Conservation (phyloP, 495 filamentous ascomycete genomes). For the Neurospora sp. region DNA sequence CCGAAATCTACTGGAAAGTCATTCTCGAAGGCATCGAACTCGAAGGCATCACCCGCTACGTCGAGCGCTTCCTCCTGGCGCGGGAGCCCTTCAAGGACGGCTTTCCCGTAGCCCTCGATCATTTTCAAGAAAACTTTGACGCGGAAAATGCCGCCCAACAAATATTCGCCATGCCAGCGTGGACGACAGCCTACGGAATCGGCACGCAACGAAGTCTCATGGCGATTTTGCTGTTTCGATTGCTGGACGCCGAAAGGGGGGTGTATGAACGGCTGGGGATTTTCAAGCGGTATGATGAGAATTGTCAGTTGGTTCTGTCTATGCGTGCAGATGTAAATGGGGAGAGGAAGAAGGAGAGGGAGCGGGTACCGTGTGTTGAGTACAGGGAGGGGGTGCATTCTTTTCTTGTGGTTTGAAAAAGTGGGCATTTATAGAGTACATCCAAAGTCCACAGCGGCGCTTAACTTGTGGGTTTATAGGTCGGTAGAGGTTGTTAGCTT, state of each 20-base stretch:
- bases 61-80: not conserved
- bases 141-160: not conserved
- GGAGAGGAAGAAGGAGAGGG: not conserved
- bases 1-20: not conserved
- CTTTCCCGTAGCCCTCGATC: not conserved
- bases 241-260: not conserved
- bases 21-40: not conserved
- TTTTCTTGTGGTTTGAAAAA: not conserved
- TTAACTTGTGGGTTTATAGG: not conserved
- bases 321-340: not conserved
- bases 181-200: not conserved
- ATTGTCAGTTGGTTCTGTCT: not conserved
- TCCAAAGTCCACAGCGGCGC: not conserved
- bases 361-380: not conserved
- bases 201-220: not conserved
- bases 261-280: not conserved
- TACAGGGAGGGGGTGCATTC: not conserved
- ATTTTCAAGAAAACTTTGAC: not conserved
- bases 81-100: not conserved
- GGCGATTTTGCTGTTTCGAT: not conserved
- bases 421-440: not conserved
- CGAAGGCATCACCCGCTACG: not conserved
- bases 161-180: not conserved
- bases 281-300: not conserved
- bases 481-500: not conserved